phyloP scores from a whole-genome alignment of 2,329 filamentous ascomycete genomes.

The Emmonsia crescens region DNA sequence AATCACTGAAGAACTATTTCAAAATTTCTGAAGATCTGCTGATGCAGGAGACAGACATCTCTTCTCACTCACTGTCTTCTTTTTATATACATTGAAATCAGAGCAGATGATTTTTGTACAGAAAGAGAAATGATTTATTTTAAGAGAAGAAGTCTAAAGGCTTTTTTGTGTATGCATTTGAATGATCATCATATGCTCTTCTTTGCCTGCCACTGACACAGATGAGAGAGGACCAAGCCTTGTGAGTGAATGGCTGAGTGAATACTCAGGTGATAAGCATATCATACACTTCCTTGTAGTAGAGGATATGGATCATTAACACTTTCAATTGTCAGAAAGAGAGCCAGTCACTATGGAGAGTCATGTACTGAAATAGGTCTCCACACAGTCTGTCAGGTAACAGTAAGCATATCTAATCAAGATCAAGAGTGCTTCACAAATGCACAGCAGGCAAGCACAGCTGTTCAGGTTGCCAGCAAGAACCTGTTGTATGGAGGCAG shows the following conservation, averaged over 20 bases:
- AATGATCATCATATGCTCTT: not conserved
- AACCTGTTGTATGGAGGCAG: slow-evolving; percentile 12
- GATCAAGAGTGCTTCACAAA: slow-evolving; percentile 11
- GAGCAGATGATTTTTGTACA: slow-evolving; percentile 18
- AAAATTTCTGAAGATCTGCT: slow-evolving; percentile 8
- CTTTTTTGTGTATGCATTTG: slow-evolving; percentile 4
- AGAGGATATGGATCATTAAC: slow-evolving; percentile 14
- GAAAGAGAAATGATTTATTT: slow-evolving; percentile 16
- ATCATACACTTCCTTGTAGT: slow-evolving; percentile 14
- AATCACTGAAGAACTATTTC: slow-evolving; percentile 23
- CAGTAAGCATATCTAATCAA: slow-evolving; percentile 12
- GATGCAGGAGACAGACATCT: not conserved
- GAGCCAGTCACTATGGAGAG: slow-evolving; percentile 6
- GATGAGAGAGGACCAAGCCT: slow-evolving; percentile 12
- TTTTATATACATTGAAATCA: slow-evolving; percentile 12
- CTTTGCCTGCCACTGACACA: slow-evolving; percentile 10
- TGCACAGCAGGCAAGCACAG: slow-evolving; percentile 12
- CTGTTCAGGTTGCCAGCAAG: slow-evolving; percentile 14
- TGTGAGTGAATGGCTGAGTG: slow-evolving; percentile 10
- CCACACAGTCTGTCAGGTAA: slow-evolving; percentile 14
- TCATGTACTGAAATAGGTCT: slow-evolving; percentile 15
- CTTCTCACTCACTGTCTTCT: not conserved
- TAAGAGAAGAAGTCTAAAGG: slow-evolving; percentile 14
- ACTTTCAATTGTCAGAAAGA: slow-evolving; percentile 10
- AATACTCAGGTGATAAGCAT: slow-evolving; percentile 10